Evolutionary conservation across 2,329 filamentous ascomycete genomes (phyloP).

Genomic region (Apiospora saccharicola): DNA sequence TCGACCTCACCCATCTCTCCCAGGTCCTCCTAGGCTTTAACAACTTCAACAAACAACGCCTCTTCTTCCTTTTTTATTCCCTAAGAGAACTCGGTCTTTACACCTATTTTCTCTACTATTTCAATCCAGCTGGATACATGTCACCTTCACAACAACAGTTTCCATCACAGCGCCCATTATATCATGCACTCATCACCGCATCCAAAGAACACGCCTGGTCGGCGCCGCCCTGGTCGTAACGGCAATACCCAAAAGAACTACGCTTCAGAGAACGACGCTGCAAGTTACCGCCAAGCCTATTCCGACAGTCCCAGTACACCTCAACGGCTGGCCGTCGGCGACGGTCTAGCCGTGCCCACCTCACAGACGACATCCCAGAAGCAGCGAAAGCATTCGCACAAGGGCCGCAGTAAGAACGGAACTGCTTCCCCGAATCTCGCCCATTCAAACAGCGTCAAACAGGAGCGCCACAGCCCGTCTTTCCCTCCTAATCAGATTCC

Average conservation of each 20-base stretch:
- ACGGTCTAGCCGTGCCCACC: conserved; percentile 44
- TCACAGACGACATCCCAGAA: conserved; percentile 42
- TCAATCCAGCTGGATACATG: conserved; percentile 9
- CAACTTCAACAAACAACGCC: background rate
- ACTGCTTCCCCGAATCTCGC: conserved; percentile 51
- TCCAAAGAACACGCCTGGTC: conserved; percentile 47
- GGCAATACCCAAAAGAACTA: conserved; percentile 59
- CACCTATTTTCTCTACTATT: background rate
- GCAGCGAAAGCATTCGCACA: conserved; percentile 39
- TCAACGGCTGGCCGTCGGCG: conserved; percentile 49
- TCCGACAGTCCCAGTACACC: conserved; percentile 51
- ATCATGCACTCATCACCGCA: conserved; percentile 45
- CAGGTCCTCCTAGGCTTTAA: conserved; percentile 9
- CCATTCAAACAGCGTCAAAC: conserved; percentile 34
- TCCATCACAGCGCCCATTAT: conserved; percentile 35
- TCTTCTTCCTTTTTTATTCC: background rate
- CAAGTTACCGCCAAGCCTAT: conserved; percentile 43
- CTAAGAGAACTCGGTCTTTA: conserved; percentile 1
- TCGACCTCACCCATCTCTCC: conserved; percentile 18
- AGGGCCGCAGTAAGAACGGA: conserved; percentile 41
- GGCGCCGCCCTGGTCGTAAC: conserved; percentile 50
- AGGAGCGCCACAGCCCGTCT: conserved; percentile 53
- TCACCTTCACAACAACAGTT: conserved; percentile 31
- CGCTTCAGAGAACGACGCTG: conserved; percentile 64
- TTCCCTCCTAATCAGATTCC: conserved; percentile 56